Evolutionary conservation across 768 basidiomycete species (phyloP), one percentile per base, ranked within the genome.

Genomic region (Suillus paluster): DNA sequence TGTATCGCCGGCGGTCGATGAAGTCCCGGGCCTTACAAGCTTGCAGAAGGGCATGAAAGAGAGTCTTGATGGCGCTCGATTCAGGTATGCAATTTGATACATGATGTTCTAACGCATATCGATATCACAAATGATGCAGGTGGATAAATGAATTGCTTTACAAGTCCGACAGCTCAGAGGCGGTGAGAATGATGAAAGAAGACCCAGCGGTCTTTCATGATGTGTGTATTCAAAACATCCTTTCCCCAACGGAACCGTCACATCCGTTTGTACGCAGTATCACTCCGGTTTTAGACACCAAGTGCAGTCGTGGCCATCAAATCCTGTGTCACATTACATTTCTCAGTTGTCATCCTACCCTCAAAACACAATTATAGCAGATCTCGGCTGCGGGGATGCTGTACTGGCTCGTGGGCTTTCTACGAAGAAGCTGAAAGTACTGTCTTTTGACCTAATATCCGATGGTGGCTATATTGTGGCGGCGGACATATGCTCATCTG

Each of bases 331-430:
- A 34, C 83, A 91, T 71, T 95, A 95, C 73, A 85, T 91, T 58
- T 80, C 84, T 4, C 66, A 75, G 17, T 81, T 98, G 55, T 84
- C 87, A 0, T 75, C 82, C 2, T 90, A 89, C 71, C 84, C 93
- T 5, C 62, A 79, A 21, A 82, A 81, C 65, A 87, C 90, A 0
- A 80, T 98, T 67, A 86, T 99, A 55, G 95, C 87, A 38, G 97
- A 99, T 77, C 81, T 99, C 38, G 97, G 97, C 12, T 98, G 95
- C 67, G 97, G 97, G 27, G 96, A 98, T 72, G 97, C 95, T 25
- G 84, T 89, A 8, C 81, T 99, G 33, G 95, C 96, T 0, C 86
- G 84, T 44, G 80, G 84, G 3, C 82, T 99, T 38, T 76, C 86
- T 8, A 85, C 91, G 0, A 84, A 87, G 71, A 90, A 89, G 30